Evolutionary conservation across 163 green algal species (phyloP).

Genomic region (Scenedesmus sp.): DNA sequence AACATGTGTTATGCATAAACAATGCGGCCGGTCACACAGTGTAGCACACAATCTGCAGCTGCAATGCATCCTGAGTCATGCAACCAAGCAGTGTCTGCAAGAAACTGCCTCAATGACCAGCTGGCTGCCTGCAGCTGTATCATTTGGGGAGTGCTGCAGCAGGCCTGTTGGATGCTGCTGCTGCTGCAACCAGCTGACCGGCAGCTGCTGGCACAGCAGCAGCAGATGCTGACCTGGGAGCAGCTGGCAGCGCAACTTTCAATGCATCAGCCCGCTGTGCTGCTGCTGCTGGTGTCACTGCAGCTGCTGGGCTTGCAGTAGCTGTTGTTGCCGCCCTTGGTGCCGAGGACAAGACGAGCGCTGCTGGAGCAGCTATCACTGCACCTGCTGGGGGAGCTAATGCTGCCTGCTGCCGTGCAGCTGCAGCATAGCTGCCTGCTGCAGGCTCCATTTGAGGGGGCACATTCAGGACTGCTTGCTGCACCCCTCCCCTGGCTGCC

Average conservation of each 20-base stretch:
- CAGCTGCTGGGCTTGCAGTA: not conserved
- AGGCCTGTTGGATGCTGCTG: not conserved
- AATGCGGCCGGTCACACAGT: too few species aligned
- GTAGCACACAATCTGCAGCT: not conserved
- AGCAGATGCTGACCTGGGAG: not conserved
- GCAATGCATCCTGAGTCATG: not conserved
- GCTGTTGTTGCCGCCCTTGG: not conserved
- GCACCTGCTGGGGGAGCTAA: not conserved
- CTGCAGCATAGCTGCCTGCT: not conserved
- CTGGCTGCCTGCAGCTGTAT: not conserved
- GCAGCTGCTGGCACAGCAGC: not conserved
- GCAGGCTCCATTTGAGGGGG: not conserved
- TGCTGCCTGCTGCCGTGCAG: not conserved
- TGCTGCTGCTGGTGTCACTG: not conserved
- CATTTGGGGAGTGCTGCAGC: not conserved
- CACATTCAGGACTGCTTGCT: conserved; percentile 2
- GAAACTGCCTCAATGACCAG: too few species aligned
- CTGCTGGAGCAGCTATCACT: too few species aligned
- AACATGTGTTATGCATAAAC: not conserved
- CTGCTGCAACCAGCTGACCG: not conserved
- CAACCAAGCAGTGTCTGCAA: not conserved
- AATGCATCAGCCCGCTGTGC: not conserved
- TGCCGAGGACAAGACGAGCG: not conserved
- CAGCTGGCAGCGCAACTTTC: not conserved
- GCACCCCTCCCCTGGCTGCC: not conserved